These are phyloP conservation scores for Noccaea caerulescens DNA, from an alignment of 345 rosid genomes.

Conservation along the genomic window DNA sequence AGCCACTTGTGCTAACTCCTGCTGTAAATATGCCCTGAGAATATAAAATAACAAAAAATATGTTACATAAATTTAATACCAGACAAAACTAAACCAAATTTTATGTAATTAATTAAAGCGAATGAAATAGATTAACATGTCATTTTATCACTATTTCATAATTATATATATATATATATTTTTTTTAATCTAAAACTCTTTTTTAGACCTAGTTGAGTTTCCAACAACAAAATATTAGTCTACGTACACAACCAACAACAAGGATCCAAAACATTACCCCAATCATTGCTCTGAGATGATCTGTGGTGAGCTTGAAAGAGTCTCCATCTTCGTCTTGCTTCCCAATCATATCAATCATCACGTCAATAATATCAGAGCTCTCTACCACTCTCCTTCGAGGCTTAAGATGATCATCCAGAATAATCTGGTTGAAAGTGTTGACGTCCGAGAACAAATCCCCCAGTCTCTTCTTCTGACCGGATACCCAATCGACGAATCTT, in stretches of 20 bases:
- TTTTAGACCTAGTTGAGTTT: too few relatives aligned
- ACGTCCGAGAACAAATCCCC: constrained; percentile 8
- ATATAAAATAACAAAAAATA: not conserved
- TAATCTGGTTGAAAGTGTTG: constrained; percentile 29
- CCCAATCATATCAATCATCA: constrained; percentile 42
- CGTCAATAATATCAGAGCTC: constrained; percentile 50
- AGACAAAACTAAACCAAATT: too few relatives aligned
- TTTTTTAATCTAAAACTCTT: too few relatives aligned
- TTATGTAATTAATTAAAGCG: too few relatives aligned
- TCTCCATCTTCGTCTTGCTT: constrained; percentile 26
- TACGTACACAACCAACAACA: not conserved
- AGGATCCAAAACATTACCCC: constrained; percentile 35
- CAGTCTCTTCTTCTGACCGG: constrained; percentile 19
- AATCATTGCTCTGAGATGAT: constrained; percentile 53
- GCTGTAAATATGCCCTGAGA: constrained; percentile 48
- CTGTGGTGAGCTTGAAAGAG: constrained; percentile 37
- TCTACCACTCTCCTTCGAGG: constrained; percentile 5
- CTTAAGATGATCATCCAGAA: constrained; percentile 31
- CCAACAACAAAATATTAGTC: too few relatives aligned
- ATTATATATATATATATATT: too few relatives aligned
- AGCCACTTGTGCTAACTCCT: constrained; percentile 43
- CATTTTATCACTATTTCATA: too few relatives aligned
- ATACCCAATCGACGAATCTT: constrained; percentile 11
- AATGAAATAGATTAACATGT: too few relatives aligned
- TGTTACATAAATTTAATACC: too few relatives aligned